These are phyloP conservation scores for Litchi chinensis DNA, from an alignment of 345 rosid species.

Conservation along the genomic window DNA sequence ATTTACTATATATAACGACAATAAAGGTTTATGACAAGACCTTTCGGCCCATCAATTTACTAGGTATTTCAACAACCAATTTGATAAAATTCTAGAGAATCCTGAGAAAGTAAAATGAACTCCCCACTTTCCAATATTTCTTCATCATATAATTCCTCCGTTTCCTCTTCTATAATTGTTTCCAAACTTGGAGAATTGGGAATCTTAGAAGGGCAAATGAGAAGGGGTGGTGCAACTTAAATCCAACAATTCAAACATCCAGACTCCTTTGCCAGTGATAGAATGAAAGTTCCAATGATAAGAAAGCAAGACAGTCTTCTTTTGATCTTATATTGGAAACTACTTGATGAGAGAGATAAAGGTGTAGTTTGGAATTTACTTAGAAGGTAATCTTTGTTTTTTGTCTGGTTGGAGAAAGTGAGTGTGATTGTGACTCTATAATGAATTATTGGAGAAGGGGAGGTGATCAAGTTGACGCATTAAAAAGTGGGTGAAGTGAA, in stretches of 20 bases:
- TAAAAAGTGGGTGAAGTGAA: not conserved
- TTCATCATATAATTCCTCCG: constrained; percentile 27
- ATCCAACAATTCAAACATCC: constrained; percentile 30
- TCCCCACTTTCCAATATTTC: not conserved
- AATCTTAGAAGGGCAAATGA: constrained; percentile 26
- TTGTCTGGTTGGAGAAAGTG: not conserved
- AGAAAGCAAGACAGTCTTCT: no score
- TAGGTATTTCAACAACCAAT: no score
- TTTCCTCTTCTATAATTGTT: constrained; percentile 49
- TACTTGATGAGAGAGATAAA: no score
- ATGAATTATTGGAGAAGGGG: no score
- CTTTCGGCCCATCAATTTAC: no score
- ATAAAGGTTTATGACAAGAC: no score
- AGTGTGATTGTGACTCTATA: not conserved
- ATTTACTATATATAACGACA: no score
- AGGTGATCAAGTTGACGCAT: no score
- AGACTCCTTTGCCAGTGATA: constrained; percentile 32
- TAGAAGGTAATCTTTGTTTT: not conserved
- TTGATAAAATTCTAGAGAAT: not conserved
- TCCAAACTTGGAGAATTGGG: constrained; percentile 35
- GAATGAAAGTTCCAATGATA: not conserved
- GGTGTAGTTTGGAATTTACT: no score
- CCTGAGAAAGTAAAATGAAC: not conserved
- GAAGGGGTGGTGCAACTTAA: constrained; percentile 41
- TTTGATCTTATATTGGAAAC: not conserved